A percentile compares a stretch with the other conserved stretches of the same genome.
Evolutionary conservation across 148 eudicot genomes (phyloP).

Genomic region (Chenopodium formosanum): DNA sequence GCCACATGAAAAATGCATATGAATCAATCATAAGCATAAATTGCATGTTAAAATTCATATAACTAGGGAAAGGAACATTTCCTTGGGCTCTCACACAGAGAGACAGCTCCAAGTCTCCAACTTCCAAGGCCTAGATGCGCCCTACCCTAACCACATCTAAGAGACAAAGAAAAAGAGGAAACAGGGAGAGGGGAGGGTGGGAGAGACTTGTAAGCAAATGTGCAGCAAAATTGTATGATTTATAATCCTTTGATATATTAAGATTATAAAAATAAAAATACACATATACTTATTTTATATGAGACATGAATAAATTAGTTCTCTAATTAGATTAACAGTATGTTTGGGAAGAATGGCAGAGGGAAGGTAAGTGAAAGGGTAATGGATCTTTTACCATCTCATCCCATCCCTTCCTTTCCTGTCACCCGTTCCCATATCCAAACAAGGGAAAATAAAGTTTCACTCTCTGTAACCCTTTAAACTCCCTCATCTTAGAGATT

Average conservation of each 20-base stretch:
- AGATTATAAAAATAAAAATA: background rate
- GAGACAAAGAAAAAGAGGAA: background rate
- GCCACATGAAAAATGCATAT: constrained; percentile 18
- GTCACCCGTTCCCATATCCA: background rate
- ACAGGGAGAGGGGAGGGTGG: background rate
- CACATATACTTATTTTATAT: too few species aligned
- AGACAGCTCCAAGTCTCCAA: background rate
- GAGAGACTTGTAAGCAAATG: background rate
- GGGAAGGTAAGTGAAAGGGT: background rate
- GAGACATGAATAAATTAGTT: background rate
- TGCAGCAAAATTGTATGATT: background rate
- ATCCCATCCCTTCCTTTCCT: constrained; percentile 1
- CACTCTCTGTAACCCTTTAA: background rate
- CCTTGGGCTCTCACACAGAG: background rate
- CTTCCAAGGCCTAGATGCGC: background rate
- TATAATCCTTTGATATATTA: background rate
- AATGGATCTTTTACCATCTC: background rate
- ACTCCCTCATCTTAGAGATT: background rate
- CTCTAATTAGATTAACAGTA: background rate
- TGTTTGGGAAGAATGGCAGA: background rate
- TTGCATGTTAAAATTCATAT: background rate
- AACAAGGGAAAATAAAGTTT: background rate
- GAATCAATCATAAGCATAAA: background rate
- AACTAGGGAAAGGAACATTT: background rate
- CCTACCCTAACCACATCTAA: background rate